Evolutionary conservation across 495 filamentous ascomycete species (phyloP).

Genomic region (Hyaloscypha hepaticicola): DNA sequence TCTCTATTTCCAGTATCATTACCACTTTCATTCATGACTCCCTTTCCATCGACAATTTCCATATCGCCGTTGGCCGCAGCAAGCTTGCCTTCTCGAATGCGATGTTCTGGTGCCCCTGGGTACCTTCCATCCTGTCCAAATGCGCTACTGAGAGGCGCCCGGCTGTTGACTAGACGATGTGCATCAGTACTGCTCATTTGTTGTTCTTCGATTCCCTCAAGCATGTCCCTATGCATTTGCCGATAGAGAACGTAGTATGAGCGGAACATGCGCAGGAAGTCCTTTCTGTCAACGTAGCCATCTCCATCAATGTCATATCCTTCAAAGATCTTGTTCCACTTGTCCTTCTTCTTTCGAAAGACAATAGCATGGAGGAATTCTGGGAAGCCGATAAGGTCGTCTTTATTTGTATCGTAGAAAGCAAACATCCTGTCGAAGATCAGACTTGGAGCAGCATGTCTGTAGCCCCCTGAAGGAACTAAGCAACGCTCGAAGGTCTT

Average conservation of each 20-base stretch:
- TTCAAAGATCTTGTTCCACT: constrained; percentile 72
- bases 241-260: constrained; percentile 86
- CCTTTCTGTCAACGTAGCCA: constrained; percentile 81
- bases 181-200: constrained; percentile 68
- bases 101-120: constrained; percentile 54
- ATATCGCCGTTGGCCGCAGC: constrained; percentile 58
- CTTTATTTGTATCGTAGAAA: constrained; percentile 88
- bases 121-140: constrained; percentile 61
- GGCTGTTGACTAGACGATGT: constrained; percentile 68
- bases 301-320: constrained; percentile 92
- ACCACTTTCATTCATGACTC: constrained; percentile 32
- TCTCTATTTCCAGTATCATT: constrained; percentile 50
- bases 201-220: constrained; percentile 79
- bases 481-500: constrained; percentile 90
- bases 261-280: constrained; percentile 89
- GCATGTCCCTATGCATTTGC: constrained; percentile 79
- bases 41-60: constrained; percentile 53
- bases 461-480: constrained; percentile 73
- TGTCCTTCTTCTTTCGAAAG: constrained; percentile 75
- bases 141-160: constrained; percentile 77
- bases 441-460: constrained; percentile 76
- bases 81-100: constrained; percentile 64
- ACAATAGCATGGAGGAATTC: constrained; percentile 87
- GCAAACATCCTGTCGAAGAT: constrained; percentile 95
- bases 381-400: constrained; percentile 88